Evolutionary conservation across 2,329 filamentous ascomycete genomes (phyloP).

Genomic region (Corinectria fuckeliana): DNA sequence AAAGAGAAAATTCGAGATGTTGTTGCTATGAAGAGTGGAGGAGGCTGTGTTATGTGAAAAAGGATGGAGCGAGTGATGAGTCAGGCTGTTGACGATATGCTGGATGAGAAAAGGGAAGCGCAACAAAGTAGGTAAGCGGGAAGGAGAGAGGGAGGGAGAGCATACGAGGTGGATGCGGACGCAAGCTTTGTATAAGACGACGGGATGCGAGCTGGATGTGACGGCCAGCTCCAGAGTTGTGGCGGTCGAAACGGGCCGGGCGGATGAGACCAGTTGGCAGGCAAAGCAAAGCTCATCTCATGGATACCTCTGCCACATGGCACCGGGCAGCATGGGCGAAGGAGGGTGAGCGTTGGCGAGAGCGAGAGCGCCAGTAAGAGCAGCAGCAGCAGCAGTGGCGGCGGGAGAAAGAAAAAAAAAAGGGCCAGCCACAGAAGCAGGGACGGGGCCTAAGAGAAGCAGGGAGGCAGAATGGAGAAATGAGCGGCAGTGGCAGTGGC

Average conservation of each 20-base stretch:
- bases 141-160: conserved; percentile 21
- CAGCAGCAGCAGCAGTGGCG: conserved; percentile 6
- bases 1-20: not conserved
- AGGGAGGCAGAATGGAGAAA: not conserved
- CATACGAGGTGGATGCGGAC: conserved; percentile 35
- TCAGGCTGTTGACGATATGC: not conserved
- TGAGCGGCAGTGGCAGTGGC: not conserved
- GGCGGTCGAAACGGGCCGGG: conserved; percentile 49
- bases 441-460: not conserved
- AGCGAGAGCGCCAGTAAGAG: conserved; percentile 33
- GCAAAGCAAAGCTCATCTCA: conserved; percentile 54
- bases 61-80: not conserved
- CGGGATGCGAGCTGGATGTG: conserved; percentile 51
- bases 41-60: not conserved
- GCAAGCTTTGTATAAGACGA: conserved; percentile 35
- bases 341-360: conserved; percentile 31
- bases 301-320: conserved; percentile 42
- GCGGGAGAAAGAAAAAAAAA: no score
- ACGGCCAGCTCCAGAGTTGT: conserved; percentile 53
- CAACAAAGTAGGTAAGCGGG: conserved; percentile 17
- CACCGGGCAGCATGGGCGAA: conserved; percentile 33
- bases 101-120: conserved; percentile 8
- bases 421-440: not conserved
- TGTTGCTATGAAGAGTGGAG: not conserved
- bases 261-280: conserved; percentile 50